A percentile compares a stretch with the other conserved stretches of the same genome.
Evolutionary conservation across 2,329 filamentous ascomycete genomes (phyloP).

Genomic region (Fusarium clavum): DNA sequence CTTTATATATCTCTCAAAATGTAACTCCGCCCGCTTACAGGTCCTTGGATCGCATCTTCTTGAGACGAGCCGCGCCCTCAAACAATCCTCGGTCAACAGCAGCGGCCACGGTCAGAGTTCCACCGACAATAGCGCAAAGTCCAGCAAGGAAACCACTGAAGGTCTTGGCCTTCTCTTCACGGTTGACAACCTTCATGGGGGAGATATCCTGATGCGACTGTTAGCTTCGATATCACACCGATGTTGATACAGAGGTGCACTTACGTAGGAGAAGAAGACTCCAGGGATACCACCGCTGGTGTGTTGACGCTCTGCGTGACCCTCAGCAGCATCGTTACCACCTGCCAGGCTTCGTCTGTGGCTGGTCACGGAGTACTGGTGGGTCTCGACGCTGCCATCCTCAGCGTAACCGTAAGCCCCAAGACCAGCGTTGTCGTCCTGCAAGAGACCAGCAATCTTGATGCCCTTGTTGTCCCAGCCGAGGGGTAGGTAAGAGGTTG

Average conservation of each 20-base stretch:
- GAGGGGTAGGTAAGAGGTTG: slow-evolving; percentile 92
- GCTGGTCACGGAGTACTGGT: slow-evolving; percentile 98
- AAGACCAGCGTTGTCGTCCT: slow-evolving; percentile 73
- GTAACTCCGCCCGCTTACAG: slow-evolving; percentile 52
- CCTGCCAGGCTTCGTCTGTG: slow-evolving; percentile 90
- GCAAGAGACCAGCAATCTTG: slow-evolving; percentile 47
- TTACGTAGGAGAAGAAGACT: slow-evolving; percentile 97
- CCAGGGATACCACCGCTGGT: slow-evolving; percentile 93
- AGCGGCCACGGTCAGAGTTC: slow-evolving; percentile 94
- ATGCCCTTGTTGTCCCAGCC: slow-evolving; percentile 78
- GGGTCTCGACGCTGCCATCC: slow-evolving; percentile 91
- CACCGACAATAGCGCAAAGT: slow-evolving; percentile 92
- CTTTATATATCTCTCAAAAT: background rate
- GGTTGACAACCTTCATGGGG: slow-evolving; percentile 99
- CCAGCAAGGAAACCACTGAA: slow-evolving; percentile 94
- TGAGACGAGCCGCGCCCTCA: slow-evolving; percentile 85
- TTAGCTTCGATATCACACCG: slow-evolving; percentile 29
- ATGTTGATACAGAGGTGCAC: slow-evolving; percentile 51
- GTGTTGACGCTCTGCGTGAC: slow-evolving; percentile 92
- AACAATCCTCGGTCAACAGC: slow-evolving; percentile 92
- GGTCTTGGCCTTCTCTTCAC: slow-evolving; percentile 87
- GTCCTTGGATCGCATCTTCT: slow-evolving; percentile 82
- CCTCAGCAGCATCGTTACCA: slow-evolving; percentile 85
- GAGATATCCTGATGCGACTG: slow-evolving; percentile 80
- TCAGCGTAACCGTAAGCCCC: slow-evolving; percentile 63